Percentiles rank a stretch among this genome's conserved stretches.
phyloP scores from a whole-genome alignment of 306 rosid genomes.

The Carpinus viminea region DNA sequence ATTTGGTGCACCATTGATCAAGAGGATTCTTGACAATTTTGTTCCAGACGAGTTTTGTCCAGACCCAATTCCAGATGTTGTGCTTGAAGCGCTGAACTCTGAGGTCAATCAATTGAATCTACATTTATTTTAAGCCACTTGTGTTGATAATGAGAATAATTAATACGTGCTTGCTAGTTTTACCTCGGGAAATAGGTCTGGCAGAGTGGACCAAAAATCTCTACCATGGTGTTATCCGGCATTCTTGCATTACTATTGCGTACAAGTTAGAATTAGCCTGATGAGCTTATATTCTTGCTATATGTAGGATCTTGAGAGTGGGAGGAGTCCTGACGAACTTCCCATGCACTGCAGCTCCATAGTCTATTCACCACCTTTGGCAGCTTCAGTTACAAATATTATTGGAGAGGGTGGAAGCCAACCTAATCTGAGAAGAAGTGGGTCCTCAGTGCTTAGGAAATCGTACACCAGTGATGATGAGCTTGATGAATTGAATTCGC shows the following conservation, averaged over 20 bases:
- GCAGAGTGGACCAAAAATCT: background rate
- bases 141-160: background rate
- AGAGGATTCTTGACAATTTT: constrained; percentile 69
- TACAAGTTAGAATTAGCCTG: background rate
- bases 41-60: constrained; percentile 91
- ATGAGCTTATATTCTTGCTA: background rate
- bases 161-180: background rate
- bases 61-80: constrained; percentile 75
- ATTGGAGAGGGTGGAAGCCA: constrained; percentile 61
- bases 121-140: background rate
- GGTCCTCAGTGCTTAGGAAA: constrained; percentile 76
- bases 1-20: constrained; percentile 74
- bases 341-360: constrained; percentile 73
- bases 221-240: background rate
- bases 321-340: constrained; percentile 50
- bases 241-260: background rate
- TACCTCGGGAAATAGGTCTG: background rate
- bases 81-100: constrained; percentile 66
- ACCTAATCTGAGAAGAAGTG: constrained; percentile 71
- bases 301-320: constrained; percentile 59
- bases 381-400: constrained; percentile 47
- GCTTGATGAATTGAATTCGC: constrained; percentile 81
- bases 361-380: constrained; percentile 64
- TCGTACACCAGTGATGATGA: constrained; percentile 95
- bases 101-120: constrained; percentile 56